phyloP scores from a whole-genome alignment of 1,284 basidiomycete genomes.

The Erythrobasidium hasegawianum region DNA sequence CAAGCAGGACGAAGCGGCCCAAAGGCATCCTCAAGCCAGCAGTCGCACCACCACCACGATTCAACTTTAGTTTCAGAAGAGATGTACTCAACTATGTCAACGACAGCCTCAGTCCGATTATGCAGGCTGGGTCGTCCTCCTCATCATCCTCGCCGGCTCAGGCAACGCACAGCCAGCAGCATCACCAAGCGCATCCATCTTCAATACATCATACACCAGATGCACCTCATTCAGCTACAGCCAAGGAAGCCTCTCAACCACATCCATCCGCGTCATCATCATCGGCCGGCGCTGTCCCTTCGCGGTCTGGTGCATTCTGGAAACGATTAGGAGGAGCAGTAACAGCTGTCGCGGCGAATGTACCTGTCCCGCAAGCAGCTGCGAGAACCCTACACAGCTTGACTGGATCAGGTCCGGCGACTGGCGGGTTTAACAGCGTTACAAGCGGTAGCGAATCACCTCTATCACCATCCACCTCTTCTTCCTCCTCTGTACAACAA shows the following conservation, averaged over 20 bases:
- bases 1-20: too few relatives aligned
- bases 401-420: background rate
- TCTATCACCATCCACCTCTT: background rate
- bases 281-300: background rate
- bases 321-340: slow-evolving; percentile 26
- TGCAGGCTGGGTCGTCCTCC: background rate
- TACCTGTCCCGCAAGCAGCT: slow-evolving; percentile 30
- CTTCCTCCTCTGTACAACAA: background rate
- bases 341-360: slow-evolving; percentile 21
- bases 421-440: background rate
- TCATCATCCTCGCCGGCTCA: background rate
- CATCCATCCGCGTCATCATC: too few relatives aligned
- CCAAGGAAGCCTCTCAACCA: too few relatives aligned
- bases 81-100: slow-evolving; percentile 24
- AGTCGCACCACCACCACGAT: slow-evolving; percentile 12
- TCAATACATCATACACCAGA: background rate
- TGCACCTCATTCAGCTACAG: background rate
- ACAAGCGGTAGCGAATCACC: background rate
- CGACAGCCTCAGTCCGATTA: slow-evolving; percentile 7
- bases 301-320: slow-evolving; percentile 9
- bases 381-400: slow-evolving; percentile 11
- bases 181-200: background rate
- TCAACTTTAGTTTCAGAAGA: slow-evolving; percentile 27
- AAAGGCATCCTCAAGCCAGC: slow-evolving; percentile 30
- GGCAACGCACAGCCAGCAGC: too few relatives aligned